Evolutionary conservation across 108 stramenopile genomes (phyloP).

Genomic region (Conticribra weissflogii): DNA sequence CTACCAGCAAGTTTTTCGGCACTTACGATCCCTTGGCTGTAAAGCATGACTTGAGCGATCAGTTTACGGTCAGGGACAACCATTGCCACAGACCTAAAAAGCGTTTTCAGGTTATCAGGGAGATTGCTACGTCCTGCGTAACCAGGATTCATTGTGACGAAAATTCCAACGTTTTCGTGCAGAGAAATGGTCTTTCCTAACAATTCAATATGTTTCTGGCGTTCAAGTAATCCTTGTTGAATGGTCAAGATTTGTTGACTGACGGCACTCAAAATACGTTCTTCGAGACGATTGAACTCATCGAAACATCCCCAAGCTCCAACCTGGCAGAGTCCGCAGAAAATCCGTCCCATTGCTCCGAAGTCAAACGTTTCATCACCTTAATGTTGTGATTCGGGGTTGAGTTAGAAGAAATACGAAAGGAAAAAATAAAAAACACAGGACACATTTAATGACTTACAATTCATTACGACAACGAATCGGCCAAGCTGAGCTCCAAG

Average conservation of each 20-base stretch:
- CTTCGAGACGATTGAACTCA: slow-evolving; percentile 99
- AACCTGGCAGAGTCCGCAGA: slow-evolving; percentile 97
- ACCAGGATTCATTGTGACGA: slow-evolving; percentile 99
- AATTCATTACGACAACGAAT: slow-evolving; percentile 98
- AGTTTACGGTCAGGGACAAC: slow-evolving; percentile 94
- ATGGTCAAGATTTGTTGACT: slow-evolving; percentile 97
- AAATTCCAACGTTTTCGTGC: slow-evolving; percentile 96
- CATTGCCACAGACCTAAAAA: slow-evolving; percentile 99
- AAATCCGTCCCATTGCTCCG: slow-evolving; percentile 96
- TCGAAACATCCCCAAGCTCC: slow-evolving; percentile 98
- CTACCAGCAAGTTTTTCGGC: slow-evolving; percentile 92
- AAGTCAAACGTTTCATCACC: slow-evolving; percentile 97
- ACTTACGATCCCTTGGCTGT: slow-evolving; percentile 96
- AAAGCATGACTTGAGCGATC: slow-evolving; percentile 99
- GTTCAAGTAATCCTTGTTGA: slow-evolving; percentile 87
- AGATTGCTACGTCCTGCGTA: slow-evolving; percentile 99
- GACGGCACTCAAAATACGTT: slow-evolving; percentile 95
- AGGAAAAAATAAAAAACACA: background rate
- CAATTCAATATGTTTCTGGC: slow-evolving; percentile 74
- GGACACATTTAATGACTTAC: slow-evolving; percentile 40
- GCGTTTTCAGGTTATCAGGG: slow-evolving; percentile 97
- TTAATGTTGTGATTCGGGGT: slow-evolving; percentile 9
- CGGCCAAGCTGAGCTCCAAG: slow-evolving; percentile 96
- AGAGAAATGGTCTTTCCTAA: slow-evolving; percentile 75
- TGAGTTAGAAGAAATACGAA: too few relatives aligned